Evolutionary conservation across 139 green algal species (phyloP).

Genomic region (Protoeuglena noctilucae): DNA sequence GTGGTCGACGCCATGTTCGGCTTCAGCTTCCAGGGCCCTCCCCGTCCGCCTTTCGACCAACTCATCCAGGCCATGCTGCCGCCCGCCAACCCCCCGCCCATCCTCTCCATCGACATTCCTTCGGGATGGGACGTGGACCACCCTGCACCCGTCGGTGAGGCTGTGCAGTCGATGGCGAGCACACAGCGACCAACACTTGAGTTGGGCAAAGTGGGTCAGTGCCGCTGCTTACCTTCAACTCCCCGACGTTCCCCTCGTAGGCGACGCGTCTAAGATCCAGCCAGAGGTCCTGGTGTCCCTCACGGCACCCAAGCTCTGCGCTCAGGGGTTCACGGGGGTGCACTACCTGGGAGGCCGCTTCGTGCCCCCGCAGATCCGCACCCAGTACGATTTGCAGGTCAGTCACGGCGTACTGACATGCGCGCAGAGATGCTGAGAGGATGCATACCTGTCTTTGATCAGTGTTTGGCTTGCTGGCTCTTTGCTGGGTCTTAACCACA

Average conservation of each 20-base stretch:
- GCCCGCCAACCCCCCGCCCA: slow-evolving; percentile 16
- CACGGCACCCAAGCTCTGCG: slow-evolving; percentile 78
- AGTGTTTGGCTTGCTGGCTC: no score
- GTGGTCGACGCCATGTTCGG: slow-evolving; percentile 93
- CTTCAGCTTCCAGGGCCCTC: slow-evolving; percentile 82
- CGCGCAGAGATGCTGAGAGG: no score
- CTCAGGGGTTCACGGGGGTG: slow-evolving; percentile 51
- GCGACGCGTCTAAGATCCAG: slow-evolving; percentile 30
- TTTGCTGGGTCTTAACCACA: no score
- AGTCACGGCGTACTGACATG: no score
- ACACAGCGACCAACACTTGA: no score
- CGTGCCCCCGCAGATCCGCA: slow-evolving; percentile 50
- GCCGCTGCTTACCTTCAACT: no score
- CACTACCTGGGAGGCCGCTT: slow-evolving; percentile 94
- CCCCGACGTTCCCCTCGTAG: no score
- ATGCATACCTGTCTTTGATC: no score
- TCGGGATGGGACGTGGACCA: slow-evolving; percentile 45
- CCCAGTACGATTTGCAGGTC: slow-evolving; percentile 14
- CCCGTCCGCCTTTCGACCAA: slow-evolving; percentile 73
- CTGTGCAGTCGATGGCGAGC: no score
- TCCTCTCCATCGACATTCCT: slow-evolving; percentile 60
- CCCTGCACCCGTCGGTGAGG: no score
- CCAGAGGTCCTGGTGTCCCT: slow-evolving; percentile 85
- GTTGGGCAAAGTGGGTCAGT: no score
- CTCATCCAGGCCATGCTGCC: slow-evolving; percentile 41